Percentiles rank a stretch among this genome's conserved stretches.
phyloP scores from a whole-genome alignment of 1,284 basidiomycete species.

The Sporisorium scitamineum region DNA sequence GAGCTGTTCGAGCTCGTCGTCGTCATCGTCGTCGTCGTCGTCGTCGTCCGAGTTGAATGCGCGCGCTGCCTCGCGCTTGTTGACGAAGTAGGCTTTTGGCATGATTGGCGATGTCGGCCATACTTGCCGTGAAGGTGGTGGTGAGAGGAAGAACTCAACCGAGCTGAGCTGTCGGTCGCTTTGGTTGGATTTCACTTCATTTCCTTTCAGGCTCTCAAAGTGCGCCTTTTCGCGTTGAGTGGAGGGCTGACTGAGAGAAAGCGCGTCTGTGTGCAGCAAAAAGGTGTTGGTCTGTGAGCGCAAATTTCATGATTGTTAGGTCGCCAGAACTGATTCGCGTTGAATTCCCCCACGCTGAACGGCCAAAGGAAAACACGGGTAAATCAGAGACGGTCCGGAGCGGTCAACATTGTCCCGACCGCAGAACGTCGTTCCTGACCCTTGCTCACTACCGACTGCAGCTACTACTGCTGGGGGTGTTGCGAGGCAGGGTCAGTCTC shows the following conservation, averaged over 20 bases:
- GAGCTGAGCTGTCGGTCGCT: neutral
- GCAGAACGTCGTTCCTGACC: too few relatives aligned
- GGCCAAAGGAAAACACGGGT: neutral
- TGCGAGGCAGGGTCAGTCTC: neutral
- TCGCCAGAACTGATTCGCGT: too few relatives aligned
- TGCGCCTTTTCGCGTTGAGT: neutral
- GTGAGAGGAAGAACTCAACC: neutral
- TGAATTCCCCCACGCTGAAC: neutral
- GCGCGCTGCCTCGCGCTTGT: constrained; percentile 47
- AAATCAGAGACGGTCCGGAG: neutral
- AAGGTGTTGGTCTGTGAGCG: constrained; percentile 13
- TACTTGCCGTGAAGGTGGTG: neutral
- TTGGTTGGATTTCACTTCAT: neutral
- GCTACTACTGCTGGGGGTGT: neutral
- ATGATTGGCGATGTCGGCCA: constrained; percentile 9
- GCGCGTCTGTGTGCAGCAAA: neutral
- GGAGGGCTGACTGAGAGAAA: constrained; percentile 7
- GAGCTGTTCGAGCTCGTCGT: constrained; percentile 48
- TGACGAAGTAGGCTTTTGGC: constrained; percentile 54
- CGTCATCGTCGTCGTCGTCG: constrained; percentile 30
- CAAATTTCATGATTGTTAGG: neutral
- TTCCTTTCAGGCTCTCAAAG: neutral
- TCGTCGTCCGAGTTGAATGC: constrained; percentile 37
- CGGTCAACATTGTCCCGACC: neutral
- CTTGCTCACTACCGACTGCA: neutral